Evolutionary conservation across 2,329 filamentous ascomycete species (phyloP), one percentile per base, ranked within the genome.

Genomic region (Pseudonectria foliicola): DNA sequence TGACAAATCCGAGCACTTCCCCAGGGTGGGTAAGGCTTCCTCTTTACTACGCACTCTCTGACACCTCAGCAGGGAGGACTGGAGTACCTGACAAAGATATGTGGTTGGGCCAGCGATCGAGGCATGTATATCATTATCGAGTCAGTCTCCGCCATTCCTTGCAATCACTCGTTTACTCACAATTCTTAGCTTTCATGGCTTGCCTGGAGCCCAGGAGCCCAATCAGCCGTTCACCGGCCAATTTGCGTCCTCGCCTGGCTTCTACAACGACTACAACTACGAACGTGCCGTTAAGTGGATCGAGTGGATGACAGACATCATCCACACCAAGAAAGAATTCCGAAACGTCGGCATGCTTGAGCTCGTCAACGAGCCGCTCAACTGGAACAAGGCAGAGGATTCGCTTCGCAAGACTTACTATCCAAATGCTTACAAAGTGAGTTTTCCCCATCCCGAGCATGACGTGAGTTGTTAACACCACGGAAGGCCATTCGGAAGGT

Each of bases 271-370:
- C 38, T 70, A 69, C 48, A 66, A 80, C 52, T 80, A 74, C 52
- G 64, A 66, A 15, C 72, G 76, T 10, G 71, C 71, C 3, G 52
- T 68, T 37, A 50, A 66, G 33, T 78, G 75, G 57, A 65, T 79
- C n/a, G 56, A 66, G 34, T 76, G 68, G 66, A 68, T 80, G 46
- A 67, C 71, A 10, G 60, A 65, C 25, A 59, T 64, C 26, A 67
- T 76, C 38, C 73, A 77, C 50, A 58, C 48, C 25, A 67, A 63
- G 39, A 33, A 55, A 25, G 63, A 62, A 21, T 74, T 71, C 50
- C 56, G 65, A 34, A 75, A 70, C 29, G 74, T 78, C 16, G 74
- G 74, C 37, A 77, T 75, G 67, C 52, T 80, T 25, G 66, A 73
- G 49, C 54, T 79, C 10, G 59, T 52, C 14, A 52, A 52, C n/a